Evolutionary conservation across 164 flowering plant genomes (phyloP), one percentile per base, ranked within the genome.

Genomic region (Nymphaea colorata): DNA sequence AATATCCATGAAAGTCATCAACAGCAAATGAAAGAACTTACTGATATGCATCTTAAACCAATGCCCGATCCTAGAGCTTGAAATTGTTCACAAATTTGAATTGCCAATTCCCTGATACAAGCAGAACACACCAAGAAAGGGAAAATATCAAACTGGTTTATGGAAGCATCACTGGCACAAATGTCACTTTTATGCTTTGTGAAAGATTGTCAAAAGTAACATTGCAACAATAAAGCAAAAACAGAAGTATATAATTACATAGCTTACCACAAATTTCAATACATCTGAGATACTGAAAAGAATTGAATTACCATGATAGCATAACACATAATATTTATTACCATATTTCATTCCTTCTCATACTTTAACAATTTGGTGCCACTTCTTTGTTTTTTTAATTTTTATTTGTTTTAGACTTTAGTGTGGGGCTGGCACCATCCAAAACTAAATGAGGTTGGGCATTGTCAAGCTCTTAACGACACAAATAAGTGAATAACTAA

Each of bases 81-180:
- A 80, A 91, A 90, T 71, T 91, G 97, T 71, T 94, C 90, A 66
- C 93, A 83, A 72, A 91, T 94, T 71, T 94, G 99, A 75, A 91
- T 87, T 3, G 99, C 99, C 64, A 91, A 89, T 70, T 94, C 97
- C 77, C 96, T 91, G 68, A 14, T 75, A 65, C 42, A 2, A 62
- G 53, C 63, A 44, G 47, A 43, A 44, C 43, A 63, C 15, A 18
- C 15, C 36, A 43, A 57, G 6, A 25, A 7, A 61, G 25, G 16
- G 6, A 42, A n/a, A 60, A 4, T 67, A 16, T 10, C 16, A 42
- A 60, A 59, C 43, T n/a, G 43, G n/a, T 10, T 5, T 53, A 42
- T 16, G 44, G 25, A 2, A 11, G n/a, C 14, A 61, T 25, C 4
- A 18, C 36, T 25, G 36, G 36, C 36, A 25, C 36, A 25, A 25